These are phyloP conservation scores for Salix suchowensis DNA, from an alignment of 345 rosid species.

Conservation along the genomic window DNA sequence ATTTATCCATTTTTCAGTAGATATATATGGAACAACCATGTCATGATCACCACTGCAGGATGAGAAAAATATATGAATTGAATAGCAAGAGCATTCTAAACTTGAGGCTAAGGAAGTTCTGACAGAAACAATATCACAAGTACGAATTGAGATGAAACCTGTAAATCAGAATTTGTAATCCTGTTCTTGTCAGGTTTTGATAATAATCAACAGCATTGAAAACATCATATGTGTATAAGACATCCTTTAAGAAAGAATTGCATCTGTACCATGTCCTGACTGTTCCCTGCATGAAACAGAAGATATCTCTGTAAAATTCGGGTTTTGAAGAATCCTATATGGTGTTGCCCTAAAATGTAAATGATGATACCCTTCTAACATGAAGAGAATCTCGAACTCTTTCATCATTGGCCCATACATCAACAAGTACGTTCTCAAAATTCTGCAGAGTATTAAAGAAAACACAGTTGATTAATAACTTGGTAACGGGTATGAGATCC, in stretches of 20 bases:
- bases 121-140: background rate
- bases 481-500: background rate
- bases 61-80: background rate
- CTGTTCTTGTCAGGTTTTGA: constrained; percentile 18
- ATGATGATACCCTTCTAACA: constrained; percentile 22
- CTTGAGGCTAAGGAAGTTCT: background rate
- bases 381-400: constrained; percentile 30
- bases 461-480: background rate
- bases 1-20: constrained; percentile 29
- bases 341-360: background rate
- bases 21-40: constrained; percentile 30
- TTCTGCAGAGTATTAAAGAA: background rate
- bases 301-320: background rate
- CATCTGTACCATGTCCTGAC: constrained; percentile 27
- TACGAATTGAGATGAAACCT: constrained; percentile 10
- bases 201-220: constrained; percentile 25
- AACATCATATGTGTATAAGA: constrained; percentile 16
- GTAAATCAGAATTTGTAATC: constrained; percentile 29
- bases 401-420: constrained; percentile 28
- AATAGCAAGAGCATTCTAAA: background rate
- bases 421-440: constrained; percentile 6
- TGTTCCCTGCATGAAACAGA: constrained; percentile 19
- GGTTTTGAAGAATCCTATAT: background rate
- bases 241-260: constrained; percentile 18
- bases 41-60: constrained; percentile 37